These are phyloP conservation scores for Aspergillus homomorphus DNA, from an alignment of 495 filamentous ascomycete species.

Conservation along the genomic window DNA sequence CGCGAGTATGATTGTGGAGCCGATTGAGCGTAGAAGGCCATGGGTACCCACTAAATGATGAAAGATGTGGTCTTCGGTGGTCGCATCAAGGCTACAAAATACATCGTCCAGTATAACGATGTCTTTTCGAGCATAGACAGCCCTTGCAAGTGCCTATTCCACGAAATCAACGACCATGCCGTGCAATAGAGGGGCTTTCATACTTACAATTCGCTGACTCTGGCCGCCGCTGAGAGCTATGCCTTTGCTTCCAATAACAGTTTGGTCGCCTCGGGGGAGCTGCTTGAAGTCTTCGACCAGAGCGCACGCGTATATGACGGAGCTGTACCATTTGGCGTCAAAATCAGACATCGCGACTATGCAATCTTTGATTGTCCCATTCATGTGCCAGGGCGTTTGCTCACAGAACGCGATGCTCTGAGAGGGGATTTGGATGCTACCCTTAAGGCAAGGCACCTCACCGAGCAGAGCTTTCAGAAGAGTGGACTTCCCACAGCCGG, in stretches of 20 bases:
- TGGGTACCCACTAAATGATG: conserved; percentile 51
- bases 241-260: conserved; percentile 61
- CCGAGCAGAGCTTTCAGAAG: conserved; percentile 57
- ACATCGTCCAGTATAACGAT: conserved; percentile 58
- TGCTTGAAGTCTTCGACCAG: conserved; percentile 54
- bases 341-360: conserved; percentile 54
- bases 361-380: conserved; percentile 56
- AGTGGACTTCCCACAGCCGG: conserved; percentile 60
- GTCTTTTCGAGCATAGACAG: conserved; percentile 54
- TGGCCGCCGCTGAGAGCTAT: conserved; percentile 65
- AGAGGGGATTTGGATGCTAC: conserved; percentile 37
- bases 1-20: conserved; percentile 51
- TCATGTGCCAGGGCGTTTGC: conserved; percentile 53
- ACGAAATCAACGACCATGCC: background rate
- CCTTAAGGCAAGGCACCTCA: conserved; percentile 47
- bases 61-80: conserved; percentile 60
- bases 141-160: conserved; percentile 52
- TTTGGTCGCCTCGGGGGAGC: conserved; percentile 55
- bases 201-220: conserved; percentile 56
- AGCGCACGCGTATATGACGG: conserved; percentile 63
- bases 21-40: conserved; percentile 49
- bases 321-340: conserved; percentile 57
- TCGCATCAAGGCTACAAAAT: conserved; percentile 58
- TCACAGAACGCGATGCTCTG: conserved; percentile 51
- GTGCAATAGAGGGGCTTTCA: background rate